Evolutionary conservation across 116 monocot genomes (phyloP).

Genomic region (Phalaenopsis hybrid): DNA sequence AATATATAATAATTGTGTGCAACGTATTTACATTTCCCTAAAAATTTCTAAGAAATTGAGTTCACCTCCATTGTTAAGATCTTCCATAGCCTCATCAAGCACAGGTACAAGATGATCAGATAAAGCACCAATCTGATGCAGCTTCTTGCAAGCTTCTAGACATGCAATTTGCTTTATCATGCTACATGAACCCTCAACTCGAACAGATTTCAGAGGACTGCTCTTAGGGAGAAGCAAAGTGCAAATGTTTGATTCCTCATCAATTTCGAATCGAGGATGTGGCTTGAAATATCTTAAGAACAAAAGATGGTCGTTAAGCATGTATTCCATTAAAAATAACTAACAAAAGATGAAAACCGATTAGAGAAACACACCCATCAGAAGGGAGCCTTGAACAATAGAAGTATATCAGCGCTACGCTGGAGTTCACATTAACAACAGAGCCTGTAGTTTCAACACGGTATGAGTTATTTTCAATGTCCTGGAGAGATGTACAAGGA

Average conservation of each 20-base stretch:
- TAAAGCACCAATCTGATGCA: constrained; percentile 53
- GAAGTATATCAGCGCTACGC: constrained; percentile 45
- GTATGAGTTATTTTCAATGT: constrained; percentile 31
- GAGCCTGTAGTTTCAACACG: constrained; percentile 54
- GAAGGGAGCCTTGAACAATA: constrained; percentile 65
- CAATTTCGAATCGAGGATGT: constrained; percentile 38
- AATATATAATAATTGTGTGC: no score
- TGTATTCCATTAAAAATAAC: neutral
- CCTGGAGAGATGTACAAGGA: constrained; percentile 34
- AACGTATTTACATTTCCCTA: no score
- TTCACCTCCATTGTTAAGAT: constrained; percentile 18
- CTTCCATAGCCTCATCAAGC: constrained; percentile 22
- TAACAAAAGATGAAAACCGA: neutral
- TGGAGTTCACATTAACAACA: constrained; percentile 48
- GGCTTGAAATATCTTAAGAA: constrained; percentile 48
- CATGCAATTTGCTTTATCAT: constrained; percentile 42
- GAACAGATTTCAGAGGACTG: constrained; percentile 29
- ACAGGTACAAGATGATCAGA: constrained; percentile 50
- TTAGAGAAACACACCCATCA: constrained; percentile 32
- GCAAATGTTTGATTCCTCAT: constrained; percentile 28
- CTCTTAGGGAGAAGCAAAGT: constrained; percentile 45
- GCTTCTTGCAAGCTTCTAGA: constrained; percentile 45
- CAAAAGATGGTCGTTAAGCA: neutral
- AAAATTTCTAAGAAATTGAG: neutral
- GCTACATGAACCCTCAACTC: constrained; percentile 20